Base-by-base conservation (phyloP, 257 asterid species). In the Solanum sitiens region DNA sequence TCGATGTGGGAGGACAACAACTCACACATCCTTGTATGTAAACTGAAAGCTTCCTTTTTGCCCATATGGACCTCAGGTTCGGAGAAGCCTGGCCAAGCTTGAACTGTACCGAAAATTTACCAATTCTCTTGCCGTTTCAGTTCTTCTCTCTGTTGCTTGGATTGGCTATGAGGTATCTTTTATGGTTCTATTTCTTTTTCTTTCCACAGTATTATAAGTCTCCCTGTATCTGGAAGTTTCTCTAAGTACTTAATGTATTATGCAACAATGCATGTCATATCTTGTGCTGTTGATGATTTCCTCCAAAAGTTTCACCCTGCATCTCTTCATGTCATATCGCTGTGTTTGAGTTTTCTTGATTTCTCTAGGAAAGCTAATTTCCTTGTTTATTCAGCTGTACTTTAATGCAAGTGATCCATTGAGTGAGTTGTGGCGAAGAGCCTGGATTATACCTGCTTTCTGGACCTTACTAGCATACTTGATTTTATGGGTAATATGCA, bases 401-500 rank as follows among this genome's bases (percentile, higher is more conserved):
- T 95, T 95, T 88, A 96, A 97, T 92, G 98, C 99, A 72, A 97
- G 98, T 89, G 99, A 95, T 87, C 99, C 98, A 45, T 91, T 92
- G 83, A 94, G 99, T 65, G 99, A 94, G 90, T 68, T 92, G 68
- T 97, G 99, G 99, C 94, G 94, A 93, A 92, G 95, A 91, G 95
- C 99, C 15, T 97, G 99, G 99, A 90, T 97, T 86, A 96, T 97
- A 89, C 95, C 98, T 79, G 98, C 98, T 72, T 97, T 97, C 92
- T 96, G 99, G 99, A 94, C 95, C 70, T 67, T 93, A 89, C 95
- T 97, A 72, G 94, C 99, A 14, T 96, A 93, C 92, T 86, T 93
- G 32, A 89, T 97, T 89, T 90, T 97, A 91, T 93, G 89, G 89
- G 93, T 97, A 77, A 94, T 97, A 83, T 95, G 98, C 92, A 86